phyloP scores from a whole-genome alignment of 73 alveolate genomes.

The Uronychia setigera region DNA sequence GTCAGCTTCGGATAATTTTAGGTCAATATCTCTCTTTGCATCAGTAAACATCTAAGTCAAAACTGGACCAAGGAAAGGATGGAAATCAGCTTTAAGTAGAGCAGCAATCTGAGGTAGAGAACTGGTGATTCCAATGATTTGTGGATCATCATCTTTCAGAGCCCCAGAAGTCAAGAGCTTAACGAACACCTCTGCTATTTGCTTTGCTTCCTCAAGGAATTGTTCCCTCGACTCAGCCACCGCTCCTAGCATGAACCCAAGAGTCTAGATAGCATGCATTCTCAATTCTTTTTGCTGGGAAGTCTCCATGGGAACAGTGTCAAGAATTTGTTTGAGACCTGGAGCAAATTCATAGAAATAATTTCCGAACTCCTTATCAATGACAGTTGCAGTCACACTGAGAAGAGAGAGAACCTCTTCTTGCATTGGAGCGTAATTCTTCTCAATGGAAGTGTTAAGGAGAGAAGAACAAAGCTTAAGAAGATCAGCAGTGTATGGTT shows the following conservation, averaged over 20 bases:
- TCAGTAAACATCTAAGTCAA: slow-evolving; percentile 25
- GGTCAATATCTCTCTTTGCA: slow-evolving; percentile 35
- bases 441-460: slow-evolving; percentile 56
- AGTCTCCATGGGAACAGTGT: slow-evolving; percentile 31
- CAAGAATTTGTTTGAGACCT: slow-evolving; percentile 29
- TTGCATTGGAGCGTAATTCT: slow-evolving; percentile 75
- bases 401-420: slow-evolving; percentile 50
- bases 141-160: slow-evolving; percentile 54
- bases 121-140: slow-evolving; percentile 40
- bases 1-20: slow-evolving; percentile 40
- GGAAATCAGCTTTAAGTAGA: slow-evolving; percentile 52
- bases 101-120: slow-evolving; percentile 51
- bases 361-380: slow-evolving; percentile 29
- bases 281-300: slow-evolving; percentile 28
- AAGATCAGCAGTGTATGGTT: slow-evolving; percentile 62
- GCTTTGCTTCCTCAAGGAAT: slow-evolving; percentile 15
- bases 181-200: slow-evolving; percentile 10
- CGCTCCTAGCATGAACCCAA: slow-evolving; percentile 55
- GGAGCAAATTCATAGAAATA: slow-evolving; percentile 31
- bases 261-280: slow-evolving; percentile 39
- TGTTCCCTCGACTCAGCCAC: slow-evolving; percentile 16
- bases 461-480: slow-evolving; percentile 45
- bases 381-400: slow-evolving; percentile 18
- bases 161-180: slow-evolving; percentile 1
- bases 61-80: slow-evolving; percentile 33